Evolutionary conservation across 306 rosid species (phyloP).

Genomic region (Lathyrus aphaca): DNA sequence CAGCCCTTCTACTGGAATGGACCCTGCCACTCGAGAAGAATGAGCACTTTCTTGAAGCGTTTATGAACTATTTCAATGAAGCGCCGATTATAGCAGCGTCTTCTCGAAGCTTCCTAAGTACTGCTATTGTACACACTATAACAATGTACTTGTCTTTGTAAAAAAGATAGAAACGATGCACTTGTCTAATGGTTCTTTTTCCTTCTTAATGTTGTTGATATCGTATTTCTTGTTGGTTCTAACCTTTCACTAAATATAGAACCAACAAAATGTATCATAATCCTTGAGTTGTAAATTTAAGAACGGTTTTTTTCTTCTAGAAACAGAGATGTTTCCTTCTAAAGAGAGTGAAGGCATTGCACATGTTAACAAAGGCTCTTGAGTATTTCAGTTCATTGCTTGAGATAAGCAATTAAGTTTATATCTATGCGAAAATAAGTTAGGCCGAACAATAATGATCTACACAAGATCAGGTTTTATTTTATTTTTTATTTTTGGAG

Average conservation of each 20-base stretch:
- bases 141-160: not conserved
- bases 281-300: not conserved
- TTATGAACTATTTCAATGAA: not conserved
- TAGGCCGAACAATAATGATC: too few relatives aligned
- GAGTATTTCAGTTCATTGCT: too few relatives aligned
- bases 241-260: not conserved
- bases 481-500: too few relatives aligned
- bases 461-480: too few relatives aligned
- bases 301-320: not conserved
- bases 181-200: conserved; percentile 1
- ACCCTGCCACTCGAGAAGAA: conserved; percentile 93
- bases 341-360: not conserved
- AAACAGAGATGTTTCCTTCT: not conserved
- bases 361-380: not conserved
- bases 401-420: not conserved
- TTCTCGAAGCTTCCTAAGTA: conserved; percentile 1
- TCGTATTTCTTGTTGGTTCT: not conserved
- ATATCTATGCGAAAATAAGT: not conserved
- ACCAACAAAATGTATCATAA: not conserved
- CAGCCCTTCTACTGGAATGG: conserved; percentile 78
- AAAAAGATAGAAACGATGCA: not conserved
- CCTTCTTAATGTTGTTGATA: not conserved
- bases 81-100: not conserved
- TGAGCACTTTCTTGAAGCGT: conserved; percentile 41
- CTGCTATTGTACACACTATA: conserved; percentile 9